Percentiles rank a stretch among this genome's conserved stretches.
Conservation (phyloP, 768 basidiomycete species). For the Lentinula detonsa region DNA sequence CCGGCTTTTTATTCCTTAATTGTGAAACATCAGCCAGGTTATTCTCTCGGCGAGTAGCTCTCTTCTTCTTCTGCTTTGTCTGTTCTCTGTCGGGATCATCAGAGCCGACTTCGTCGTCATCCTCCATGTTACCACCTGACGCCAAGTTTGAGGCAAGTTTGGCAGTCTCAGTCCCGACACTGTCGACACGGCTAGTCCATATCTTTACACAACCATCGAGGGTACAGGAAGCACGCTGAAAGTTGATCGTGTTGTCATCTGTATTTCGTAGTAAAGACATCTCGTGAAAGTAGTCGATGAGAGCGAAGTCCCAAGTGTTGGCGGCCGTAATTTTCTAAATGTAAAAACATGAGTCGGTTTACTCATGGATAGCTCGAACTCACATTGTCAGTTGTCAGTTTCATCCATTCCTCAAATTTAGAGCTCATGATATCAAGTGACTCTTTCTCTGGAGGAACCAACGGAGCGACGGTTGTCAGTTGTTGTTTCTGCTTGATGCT, state of each 20-base stretch:
- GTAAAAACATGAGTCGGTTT: slow-evolving; percentile 9
- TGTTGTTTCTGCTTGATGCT: slow-evolving; percentile 54
- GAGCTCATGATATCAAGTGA: slow-evolving; percentile 82
- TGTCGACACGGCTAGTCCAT: slow-evolving; percentile 97
- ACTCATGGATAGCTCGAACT: slow-evolving; percentile 17
- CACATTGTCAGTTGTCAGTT: slow-evolving; percentile 98
- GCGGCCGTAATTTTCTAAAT: slow-evolving; percentile 94
- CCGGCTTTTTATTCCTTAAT: slow-evolving; percentile 86
- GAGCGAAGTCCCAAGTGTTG: slow-evolving; percentile 96
- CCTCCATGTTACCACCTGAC: slow-evolving; percentile 43
- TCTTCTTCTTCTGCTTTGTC: slow-evolving; percentile 56
- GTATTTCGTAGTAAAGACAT: slow-evolving; percentile 93
- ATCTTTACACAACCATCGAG: slow-evolving; percentile 99
- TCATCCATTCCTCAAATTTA: slow-evolving; percentile 99
- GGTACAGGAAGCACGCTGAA: slow-evolving; percentile 96
- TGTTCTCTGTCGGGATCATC: slow-evolving; percentile 65
- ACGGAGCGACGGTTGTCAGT: slow-evolving; percentile 54
- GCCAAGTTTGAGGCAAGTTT: slow-evolving; percentile 90
- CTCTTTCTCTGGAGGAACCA: slow-evolving; percentile 38
- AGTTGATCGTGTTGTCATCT: slow-evolving; percentile 95
- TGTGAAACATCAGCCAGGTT: slow-evolving; percentile 82
- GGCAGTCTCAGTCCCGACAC: slow-evolving; percentile 93
- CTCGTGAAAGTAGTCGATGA: slow-evolving; percentile 99
- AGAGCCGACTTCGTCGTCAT: slow-evolving; percentile 57
- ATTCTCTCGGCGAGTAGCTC: slow-evolving; percentile 63